phyloP scores from a whole-genome alignment of 2,329 filamentous ascomycete genomes.

The Aureobasidium mangrovei region DNA sequence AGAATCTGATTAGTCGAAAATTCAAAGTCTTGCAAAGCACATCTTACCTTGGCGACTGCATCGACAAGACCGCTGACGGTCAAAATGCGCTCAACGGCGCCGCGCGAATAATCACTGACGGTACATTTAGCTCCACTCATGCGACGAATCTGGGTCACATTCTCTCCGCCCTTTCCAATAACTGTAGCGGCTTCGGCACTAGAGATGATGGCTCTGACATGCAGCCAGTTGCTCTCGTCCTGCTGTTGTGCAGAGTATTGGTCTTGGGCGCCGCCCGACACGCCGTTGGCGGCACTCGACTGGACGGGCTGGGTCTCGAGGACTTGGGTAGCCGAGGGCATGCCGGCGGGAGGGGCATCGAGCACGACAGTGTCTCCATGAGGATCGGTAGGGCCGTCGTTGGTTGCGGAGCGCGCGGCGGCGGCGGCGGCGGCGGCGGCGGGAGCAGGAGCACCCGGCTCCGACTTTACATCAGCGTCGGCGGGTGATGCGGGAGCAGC shows the following conservation, averaged over 20 bases:
- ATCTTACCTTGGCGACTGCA: slow-evolving; percentile 81
- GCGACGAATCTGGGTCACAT: slow-evolving; percentile 92
- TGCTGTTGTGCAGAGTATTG: slow-evolving; percentile 41
- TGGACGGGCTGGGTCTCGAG: slow-evolving; percentile 51
- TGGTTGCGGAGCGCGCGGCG: slow-evolving; percentile 18
- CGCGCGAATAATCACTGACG: slow-evolving; percentile 95
- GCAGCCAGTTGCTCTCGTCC: slow-evolving; percentile 93
- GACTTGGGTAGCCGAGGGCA: slow-evolving; percentile 27
- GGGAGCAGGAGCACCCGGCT: slow-evolving; percentile 32
- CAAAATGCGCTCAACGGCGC: slow-evolving; percentile 92
- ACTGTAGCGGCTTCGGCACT: slow-evolving; percentile 96
- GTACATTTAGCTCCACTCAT: slow-evolving; percentile 97
- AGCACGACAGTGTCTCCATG: slow-evolving; percentile 63
- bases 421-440: slow-evolving; percentile 32
- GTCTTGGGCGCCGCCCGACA: slow-evolving; percentile 40
- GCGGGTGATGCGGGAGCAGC: slow-evolving; percentile 20
- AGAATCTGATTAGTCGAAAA: slow-evolving; percentile 22
- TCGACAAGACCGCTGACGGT: slow-evolving; percentile 96
- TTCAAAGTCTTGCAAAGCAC: neutral
- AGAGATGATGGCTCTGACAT: slow-evolving; percentile 92
- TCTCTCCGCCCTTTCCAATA: slow-evolving; percentile 97
- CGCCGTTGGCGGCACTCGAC: slow-evolving; percentile 46
- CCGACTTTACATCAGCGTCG: slow-evolving; percentile 17
- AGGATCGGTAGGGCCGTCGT: slow-evolving; percentile 45
- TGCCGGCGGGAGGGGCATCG: slow-evolving; percentile 52